Percentiles rank a stretch among this genome's conserved stretches.
Conservation (phyloP, 148 eudicot genomes). For the Gaultheria prostrata region DNA sequence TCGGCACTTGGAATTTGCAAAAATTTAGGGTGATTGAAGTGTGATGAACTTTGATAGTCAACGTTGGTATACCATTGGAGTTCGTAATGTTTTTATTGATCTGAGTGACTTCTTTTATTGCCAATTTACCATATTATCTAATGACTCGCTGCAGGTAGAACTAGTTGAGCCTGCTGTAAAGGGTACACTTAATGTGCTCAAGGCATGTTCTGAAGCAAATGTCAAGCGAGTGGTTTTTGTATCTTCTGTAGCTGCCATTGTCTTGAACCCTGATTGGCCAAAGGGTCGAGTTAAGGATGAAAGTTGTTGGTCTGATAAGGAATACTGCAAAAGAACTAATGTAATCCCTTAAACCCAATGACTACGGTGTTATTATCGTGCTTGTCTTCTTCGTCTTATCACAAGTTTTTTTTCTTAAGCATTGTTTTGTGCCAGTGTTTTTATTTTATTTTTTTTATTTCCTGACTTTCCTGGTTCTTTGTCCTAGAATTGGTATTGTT, state of each 20-base stretch:
- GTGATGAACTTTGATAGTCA: not conserved
- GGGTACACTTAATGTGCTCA: constrained; percentile 49
- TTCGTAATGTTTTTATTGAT: not conserved
- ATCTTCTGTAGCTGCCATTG: constrained; percentile 42
- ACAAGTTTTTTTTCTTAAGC: not conserved
- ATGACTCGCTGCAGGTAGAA: constrained; percentile 32
- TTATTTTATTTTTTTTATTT: not conserved
- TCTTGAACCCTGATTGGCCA: constrained; percentile 38
- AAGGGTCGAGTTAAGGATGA: constrained; percentile 40
- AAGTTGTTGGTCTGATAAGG: constrained; percentile 50
- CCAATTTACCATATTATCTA: not conserved
- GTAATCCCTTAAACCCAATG: constrained; percentile 21
- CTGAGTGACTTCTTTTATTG: not conserved
- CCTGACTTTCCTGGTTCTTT: constrained; percentile 10
- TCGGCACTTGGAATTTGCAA: not conserved
- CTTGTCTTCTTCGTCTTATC: not conserved
- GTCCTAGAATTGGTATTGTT: constrained; percentile 78
- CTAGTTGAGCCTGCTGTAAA: constrained; percentile 49
- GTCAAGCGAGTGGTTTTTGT: constrained; percentile 43
- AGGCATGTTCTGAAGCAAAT: constrained; percentile 40
- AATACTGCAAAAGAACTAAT: constrained; percentile 44
- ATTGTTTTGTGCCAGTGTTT: not conserved
- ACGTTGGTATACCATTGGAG: not conserved
- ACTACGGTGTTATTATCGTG: not conserved
- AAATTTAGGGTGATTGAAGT: not conserved